A percentile compares a stretch with the other conserved stretches of the same genome.
Conservation (phyloP, 371 early-diverging fungal species). For the Apophysomyces variabilis region DNA sequence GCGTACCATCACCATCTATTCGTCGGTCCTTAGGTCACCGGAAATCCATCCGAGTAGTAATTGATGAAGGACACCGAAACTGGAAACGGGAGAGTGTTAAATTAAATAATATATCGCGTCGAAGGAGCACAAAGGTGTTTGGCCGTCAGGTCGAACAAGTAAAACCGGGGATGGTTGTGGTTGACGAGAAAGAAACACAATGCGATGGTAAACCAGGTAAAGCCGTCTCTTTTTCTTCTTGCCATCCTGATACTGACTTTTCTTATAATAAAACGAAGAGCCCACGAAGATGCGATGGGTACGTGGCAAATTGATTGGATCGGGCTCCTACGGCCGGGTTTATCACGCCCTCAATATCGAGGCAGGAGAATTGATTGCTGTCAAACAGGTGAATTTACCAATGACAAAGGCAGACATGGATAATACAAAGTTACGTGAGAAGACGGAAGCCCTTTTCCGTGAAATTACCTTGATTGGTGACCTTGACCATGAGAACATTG, state of each 20-base stretch:
- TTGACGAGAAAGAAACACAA: constrained; percentile 12
- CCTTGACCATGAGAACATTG: constrained; percentile 89
- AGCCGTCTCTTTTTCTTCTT: background rate
- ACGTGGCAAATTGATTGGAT: constrained; percentile 89
- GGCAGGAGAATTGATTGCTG: constrained; percentile 90
- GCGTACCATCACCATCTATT: background rate
- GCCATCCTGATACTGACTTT: background rate
- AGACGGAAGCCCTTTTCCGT: constrained; percentile 30
- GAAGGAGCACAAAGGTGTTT: constrained; percentile 63
- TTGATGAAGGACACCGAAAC: constrained; percentile 48
- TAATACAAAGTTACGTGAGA: constrained; percentile 26
- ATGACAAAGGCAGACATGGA: constrained; percentile 43
- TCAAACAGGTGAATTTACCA: constrained; percentile 89
- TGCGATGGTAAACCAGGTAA: background rate
- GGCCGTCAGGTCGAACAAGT: constrained; percentile 48
- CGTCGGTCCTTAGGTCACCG: constrained; percentile 30
- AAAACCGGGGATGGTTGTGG: constrained; percentile 33
- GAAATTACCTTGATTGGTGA: constrained; percentile 50
- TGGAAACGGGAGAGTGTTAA: constrained; percentile 11
- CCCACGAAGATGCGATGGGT: constrained; percentile 66
- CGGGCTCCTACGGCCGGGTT: constrained; percentile 96
- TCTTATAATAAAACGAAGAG: constrained; percentile 23
- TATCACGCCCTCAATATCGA: constrained; percentile 84
- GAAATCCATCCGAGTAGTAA: constrained; percentile 58
- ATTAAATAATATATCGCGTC: constrained; percentile 36